Conservation (phyloP, 2,329 filamentous ascomycete genomes). For the Chrysoporthe deuterocubensis region DNA sequence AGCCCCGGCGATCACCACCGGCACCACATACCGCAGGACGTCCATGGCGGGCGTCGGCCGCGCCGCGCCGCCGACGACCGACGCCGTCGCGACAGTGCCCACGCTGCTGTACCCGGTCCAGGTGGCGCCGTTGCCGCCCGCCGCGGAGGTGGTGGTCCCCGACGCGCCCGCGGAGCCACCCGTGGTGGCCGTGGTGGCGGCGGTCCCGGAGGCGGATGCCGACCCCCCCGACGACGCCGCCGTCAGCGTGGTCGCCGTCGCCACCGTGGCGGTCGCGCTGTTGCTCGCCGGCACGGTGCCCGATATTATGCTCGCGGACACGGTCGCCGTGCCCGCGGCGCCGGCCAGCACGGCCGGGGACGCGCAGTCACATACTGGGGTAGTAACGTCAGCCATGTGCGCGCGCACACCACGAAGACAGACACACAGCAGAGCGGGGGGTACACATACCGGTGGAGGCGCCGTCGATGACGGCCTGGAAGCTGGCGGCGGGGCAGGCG, state of each 20-base stretch:
- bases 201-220: not conserved
- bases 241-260: not conserved
- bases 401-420: no score
- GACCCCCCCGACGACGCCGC: not conserved
- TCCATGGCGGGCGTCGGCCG: slow-evolving; percentile 18
- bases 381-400: not conserved
- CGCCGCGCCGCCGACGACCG: slow-evolving; percentile 20
- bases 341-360: slow-evolving; percentile 17
- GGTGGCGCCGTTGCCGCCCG: slow-evolving; percentile 5
- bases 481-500: slow-evolving; percentile 33
- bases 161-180: not conserved
- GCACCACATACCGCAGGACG: slow-evolving; percentile 17
- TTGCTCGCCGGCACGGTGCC: slow-evolving; percentile 8
- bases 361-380: slow-evolving; percentile 25
- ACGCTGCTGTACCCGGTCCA: slow-evolving; percentile 28
- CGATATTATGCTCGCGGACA: slow-evolving; percentile 8
- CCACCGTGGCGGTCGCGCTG: slow-evolving; percentile 12
- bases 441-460: slow-evolving; percentile 33
- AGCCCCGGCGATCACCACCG: slow-evolving; percentile 22
- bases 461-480: slow-evolving; percentile 39
- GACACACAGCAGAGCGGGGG: no score
- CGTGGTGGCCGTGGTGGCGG: not conserved
- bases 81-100: slow-evolving; percentile 25
- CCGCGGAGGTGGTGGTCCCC: not conserved
- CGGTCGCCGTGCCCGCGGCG: slow-evolving; percentile 18